Conservation (phyloP, 2,329 filamentous ascomycete genomes). For the Arthroderma uncinatum region DNA sequence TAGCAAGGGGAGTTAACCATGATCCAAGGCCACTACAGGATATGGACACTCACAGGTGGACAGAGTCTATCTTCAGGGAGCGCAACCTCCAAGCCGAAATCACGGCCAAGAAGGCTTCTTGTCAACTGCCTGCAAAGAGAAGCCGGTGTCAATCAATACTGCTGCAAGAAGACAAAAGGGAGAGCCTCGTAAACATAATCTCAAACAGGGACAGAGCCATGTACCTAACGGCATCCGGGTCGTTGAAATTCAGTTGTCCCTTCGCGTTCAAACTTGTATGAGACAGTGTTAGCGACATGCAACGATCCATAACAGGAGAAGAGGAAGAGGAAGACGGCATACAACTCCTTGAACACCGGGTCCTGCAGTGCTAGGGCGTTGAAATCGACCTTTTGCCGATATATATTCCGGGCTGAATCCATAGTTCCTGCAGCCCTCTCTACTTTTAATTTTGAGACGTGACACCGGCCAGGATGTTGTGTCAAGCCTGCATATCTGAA, state of each 20-base stretch:
- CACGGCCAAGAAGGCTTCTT: conserved; percentile 59
- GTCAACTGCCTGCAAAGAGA: conserved; percentile 51
- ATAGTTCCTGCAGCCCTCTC: conserved; percentile 16
- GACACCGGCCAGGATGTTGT: not conserved
- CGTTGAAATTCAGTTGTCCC: conserved; percentile 64
- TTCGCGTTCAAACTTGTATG: conserved; percentile 40
- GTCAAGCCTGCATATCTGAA: not conserved
- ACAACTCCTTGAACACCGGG: conserved; percentile 49
- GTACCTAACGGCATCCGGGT: conserved; percentile 65
- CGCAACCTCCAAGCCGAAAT: conserved; percentile 62
- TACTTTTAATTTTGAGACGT: not conserved
- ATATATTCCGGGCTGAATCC: conserved; percentile 36
- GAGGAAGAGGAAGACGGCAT: conserved; percentile 13
- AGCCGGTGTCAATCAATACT: not conserved
- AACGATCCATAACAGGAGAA: conserved; percentile 20
- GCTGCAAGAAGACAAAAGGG: not conserved
- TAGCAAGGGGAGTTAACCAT: conserved; percentile 14
- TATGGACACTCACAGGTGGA: conserved; percentile 53
- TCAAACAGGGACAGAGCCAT: conserved; percentile 2
- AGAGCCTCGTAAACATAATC: not conserved
- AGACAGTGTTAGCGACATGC: not conserved
- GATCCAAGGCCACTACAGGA: not conserved
- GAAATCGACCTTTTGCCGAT: conserved; percentile 52
- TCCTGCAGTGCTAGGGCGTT: conserved; percentile 48
- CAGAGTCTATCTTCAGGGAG: conserved; percentile 72